Conservation (phyloP, 805 yeast genomes). For the Myxozyma kluyveri region DNA sequence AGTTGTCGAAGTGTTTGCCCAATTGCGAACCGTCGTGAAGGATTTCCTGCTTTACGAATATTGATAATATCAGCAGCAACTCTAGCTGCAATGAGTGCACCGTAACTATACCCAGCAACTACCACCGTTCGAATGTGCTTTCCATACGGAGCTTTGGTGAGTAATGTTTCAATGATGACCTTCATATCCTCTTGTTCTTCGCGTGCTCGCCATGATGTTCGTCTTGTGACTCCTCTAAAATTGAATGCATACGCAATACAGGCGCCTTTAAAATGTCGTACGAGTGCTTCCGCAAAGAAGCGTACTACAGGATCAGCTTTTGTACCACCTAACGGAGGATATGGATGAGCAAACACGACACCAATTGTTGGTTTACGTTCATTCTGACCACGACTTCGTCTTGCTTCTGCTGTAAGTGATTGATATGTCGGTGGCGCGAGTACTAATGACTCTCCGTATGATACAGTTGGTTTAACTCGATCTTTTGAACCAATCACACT, state of each 20-base stretch:
- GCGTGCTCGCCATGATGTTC: constrained; percentile 22
- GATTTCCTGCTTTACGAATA: not conserved
- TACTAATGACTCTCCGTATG: not conserved
- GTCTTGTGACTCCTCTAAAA: constrained; percentile 26
- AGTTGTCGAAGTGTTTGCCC: not conserved
- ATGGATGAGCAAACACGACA: constrained; percentile 27
- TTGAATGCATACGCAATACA: constrained; percentile 25
- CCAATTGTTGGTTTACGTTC: constrained; percentile 18
- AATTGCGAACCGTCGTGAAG: too few relatives aligned
- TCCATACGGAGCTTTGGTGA: constrained; percentile 2
- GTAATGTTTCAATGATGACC: constrained; percentile 10
- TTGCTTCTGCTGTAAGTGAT: not conserved
- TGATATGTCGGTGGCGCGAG: not conserved
- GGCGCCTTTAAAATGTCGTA: not conserved
- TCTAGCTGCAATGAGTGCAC: constrained; percentile 19
- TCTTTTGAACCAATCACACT: not conserved
- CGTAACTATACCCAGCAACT: constrained; percentile 23
- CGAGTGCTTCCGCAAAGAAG: constrained; percentile 13
- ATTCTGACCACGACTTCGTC: constrained; percentile 7
- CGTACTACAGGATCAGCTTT: constrained; percentile 24
- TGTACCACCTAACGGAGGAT: constrained; percentile 27
- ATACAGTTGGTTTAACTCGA: not conserved
- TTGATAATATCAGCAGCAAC: constrained; percentile 5
- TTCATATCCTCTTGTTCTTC: constrained; percentile 19
- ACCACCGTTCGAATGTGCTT: constrained; percentile 14